These are phyloP conservation scores for Suhomyces sp. DNA, from an alignment of 805 yeast species.

Conservation along the genomic window DNA sequence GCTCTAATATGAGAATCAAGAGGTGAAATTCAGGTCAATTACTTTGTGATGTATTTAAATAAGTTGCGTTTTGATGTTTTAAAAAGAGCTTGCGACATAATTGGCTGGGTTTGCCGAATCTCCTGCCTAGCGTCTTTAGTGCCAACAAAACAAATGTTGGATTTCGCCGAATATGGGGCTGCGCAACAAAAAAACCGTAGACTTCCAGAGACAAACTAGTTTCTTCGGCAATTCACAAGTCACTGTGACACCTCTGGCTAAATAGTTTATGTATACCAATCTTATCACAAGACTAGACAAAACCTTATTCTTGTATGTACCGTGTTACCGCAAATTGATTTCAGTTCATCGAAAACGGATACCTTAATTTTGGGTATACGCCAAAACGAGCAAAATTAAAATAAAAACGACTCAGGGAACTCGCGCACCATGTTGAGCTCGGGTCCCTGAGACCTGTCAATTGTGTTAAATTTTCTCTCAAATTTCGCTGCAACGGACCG, in stretches of 20 bases:
- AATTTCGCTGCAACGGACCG: too few species aligned
- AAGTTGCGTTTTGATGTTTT: neutral
- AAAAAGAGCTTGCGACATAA: neutral
- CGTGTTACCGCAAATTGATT: neutral
- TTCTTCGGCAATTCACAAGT: too few species aligned
- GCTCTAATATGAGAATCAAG: neutral
- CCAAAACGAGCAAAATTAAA: neutral
- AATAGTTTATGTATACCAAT: neutral
- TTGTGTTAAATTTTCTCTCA: neutral
- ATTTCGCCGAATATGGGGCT: neutral
- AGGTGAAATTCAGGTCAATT: neutral
- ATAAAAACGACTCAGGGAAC: neutral
- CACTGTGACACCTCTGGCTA: too few species aligned
- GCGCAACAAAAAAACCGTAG: neutral
- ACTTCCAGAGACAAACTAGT: neutral
- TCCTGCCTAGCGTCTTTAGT: neutral
- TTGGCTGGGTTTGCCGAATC: neutral
- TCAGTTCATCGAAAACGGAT: neutral
- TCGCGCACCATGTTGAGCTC: neutral
- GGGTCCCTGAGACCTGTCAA: neutral
- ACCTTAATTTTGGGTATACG: neutral
- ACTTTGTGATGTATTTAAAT: neutral
- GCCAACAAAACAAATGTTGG: constrained; percentile 1
- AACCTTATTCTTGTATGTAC: neutral
- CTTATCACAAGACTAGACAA: neutral